Percentiles rank a stretch among this genome's conserved stretches.
These are phyloP conservation scores for Keithomyces neogunnii DNA, from an alignment of 2,329 filamentous ascomycete species.

Conservation along the genomic window DNA sequence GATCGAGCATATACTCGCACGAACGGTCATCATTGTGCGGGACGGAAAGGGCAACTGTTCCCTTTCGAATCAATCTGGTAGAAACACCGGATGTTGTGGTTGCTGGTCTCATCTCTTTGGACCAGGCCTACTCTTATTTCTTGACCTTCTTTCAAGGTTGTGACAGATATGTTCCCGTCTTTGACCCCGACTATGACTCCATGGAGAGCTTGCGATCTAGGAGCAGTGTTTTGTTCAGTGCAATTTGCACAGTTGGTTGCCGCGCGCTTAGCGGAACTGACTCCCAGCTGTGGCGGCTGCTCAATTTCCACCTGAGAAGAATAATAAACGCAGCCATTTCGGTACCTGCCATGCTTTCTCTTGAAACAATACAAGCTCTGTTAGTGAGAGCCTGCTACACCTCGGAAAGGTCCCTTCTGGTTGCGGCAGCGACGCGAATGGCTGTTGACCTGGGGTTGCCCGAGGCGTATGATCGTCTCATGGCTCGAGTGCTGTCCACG, in stretches of 20 bases:
- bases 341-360: slow-evolving; percentile 16
- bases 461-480: slow-evolving; percentile 30
- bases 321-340: slow-evolving; percentile 31
- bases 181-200: slow-evolving; percentile 28
- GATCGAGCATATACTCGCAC: neutral
- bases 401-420: slow-evolving; percentile 39
- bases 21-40: neutral
- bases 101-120: slow-evolving; percentile 12
- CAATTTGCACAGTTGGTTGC: slow-evolving; percentile 43
- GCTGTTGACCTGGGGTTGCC: slow-evolving; percentile 39
- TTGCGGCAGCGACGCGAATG: slow-evolving; percentile 41
- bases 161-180: slow-evolving; percentile 18
- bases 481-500: slow-evolving; percentile 3
- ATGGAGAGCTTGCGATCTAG: slow-evolving; percentile 35
- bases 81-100: slow-evolving; percentile 13
- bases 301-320: slow-evolving; percentile 33
- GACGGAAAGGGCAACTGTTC: neutral
- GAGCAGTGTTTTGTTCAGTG: slow-evolving; percentile 41
- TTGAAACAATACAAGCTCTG: slow-evolving; percentile 44
- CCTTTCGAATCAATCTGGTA: neutral
- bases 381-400: slow-evolving; percentile 43
- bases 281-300: slow-evolving; percentile 30
- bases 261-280: slow-evolving; percentile 31
- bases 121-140: slow-evolving; percentile 16
- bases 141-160: slow-evolving; percentile 18